Evolutionary conservation across 2,329 filamentous ascomycete genomes (phyloP).

Genomic region (Gaeumannomyces tritici): DNA sequence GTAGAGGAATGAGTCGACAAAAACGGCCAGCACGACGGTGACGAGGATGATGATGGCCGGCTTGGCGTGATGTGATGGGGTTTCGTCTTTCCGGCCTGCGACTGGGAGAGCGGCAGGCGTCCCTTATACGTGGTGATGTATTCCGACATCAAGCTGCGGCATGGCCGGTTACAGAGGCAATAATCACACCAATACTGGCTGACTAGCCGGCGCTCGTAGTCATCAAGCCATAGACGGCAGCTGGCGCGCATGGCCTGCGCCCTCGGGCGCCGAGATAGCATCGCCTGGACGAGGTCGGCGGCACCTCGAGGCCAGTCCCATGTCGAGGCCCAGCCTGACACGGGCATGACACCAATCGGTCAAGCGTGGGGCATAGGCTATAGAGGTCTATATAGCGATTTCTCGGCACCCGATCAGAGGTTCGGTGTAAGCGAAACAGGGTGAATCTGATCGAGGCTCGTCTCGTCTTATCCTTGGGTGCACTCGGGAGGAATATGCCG

Average conservation of each 20-base stretch:
- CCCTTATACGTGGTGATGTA: neutral
- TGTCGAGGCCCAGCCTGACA: neutral
- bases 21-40: slow-evolving; percentile 21
- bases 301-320: neutral
- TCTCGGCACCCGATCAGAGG: neutral
- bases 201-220: neutral
- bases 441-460: neutral
- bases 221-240: too few relatives aligned
- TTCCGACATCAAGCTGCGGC: neutral
- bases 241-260: too few relatives aligned
- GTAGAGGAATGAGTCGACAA: slow-evolving; percentile 52
- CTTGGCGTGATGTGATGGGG: neutral
- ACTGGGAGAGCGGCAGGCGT: neutral
- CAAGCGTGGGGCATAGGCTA: neutral
- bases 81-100: neutral
- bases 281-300: neutral
- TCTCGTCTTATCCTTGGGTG: neutral
- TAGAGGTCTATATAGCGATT: neutral
- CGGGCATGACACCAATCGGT: neutral
- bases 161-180: neutral
- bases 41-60: slow-evolving; percentile 20
- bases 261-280: neutral
- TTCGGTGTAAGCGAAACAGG: neutral
- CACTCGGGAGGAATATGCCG: too few relatives aligned
- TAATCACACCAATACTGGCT: neutral